Evolutionary conservation across 495 filamentous ascomycete genomes (phyloP).

Genomic region (Terfezia boudieri): DNA sequence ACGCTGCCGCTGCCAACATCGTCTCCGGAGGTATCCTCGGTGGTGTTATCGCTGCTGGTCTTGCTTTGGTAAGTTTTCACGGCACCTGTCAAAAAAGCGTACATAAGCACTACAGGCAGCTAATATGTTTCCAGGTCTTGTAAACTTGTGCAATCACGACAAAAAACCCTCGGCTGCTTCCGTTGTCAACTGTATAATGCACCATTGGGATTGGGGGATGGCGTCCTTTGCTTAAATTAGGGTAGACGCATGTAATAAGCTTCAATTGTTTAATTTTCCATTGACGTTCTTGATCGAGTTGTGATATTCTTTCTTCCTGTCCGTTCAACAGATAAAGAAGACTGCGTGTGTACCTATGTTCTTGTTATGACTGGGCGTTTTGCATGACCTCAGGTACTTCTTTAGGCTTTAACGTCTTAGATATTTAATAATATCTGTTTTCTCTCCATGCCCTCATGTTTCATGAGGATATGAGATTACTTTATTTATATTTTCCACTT

Average conservation of each 20-base stretch:
- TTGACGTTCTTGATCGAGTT: not conserved
- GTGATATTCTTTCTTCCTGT: not conserved
- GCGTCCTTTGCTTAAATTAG: slow-evolving; percentile 7
- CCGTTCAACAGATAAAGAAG: not conserved
- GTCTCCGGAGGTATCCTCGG: slow-evolving; percentile 17
- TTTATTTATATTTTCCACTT: not conserved
- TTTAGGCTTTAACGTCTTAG: not conserved
- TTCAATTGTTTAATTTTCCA: not conserved
- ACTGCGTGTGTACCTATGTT: not conserved
- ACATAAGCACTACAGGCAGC: slow-evolving; percentile 1
- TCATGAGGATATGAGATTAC: not conserved
- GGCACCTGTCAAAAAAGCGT: not conserved
- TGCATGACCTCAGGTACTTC: not conserved
- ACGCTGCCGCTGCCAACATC: slow-evolving; percentile 13
- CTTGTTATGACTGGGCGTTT: not conserved
- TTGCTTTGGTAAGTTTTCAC: slow-evolving; percentile 13
- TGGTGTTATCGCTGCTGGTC: slow-evolving; percentile 16
- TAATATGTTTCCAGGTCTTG: slow-evolving; percentile 10
- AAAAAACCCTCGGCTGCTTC: not conserved
- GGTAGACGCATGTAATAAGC: not conserved
- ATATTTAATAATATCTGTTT: not conserved
- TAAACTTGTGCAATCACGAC: slow-evolving; percentile 14
- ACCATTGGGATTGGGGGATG: not conserved
- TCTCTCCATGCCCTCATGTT: not conserved
- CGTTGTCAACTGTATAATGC: not conserved